Conservation (phyloP, 805 yeast species). For the Wilhelminamyces savonicus region DNA sequence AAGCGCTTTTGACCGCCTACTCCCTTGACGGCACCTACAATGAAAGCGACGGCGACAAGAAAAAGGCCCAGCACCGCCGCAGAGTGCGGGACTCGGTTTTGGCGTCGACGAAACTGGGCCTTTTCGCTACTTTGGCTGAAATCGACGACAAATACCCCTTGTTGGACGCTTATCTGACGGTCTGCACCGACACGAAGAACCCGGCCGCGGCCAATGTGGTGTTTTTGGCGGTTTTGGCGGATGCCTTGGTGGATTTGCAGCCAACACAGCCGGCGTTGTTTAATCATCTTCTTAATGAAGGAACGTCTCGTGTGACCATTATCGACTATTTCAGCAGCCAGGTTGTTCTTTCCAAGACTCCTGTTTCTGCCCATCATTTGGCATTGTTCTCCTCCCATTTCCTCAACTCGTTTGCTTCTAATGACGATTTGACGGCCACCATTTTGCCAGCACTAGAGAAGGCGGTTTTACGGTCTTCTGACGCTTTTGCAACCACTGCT, state of each 20-base stretch:
- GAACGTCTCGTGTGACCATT: conserved; percentile 6
- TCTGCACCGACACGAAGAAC: background rate
- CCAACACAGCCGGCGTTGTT: conserved; percentile 19
- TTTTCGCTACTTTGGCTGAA: conserved; percentile 5
- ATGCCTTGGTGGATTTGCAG: conserved; percentile 15
- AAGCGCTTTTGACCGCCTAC: too few species aligned
- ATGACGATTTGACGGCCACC: conserved; percentile 26
- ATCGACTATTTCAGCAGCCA: conserved; percentile 25
- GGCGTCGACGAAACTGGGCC: conserved; percentile 20
- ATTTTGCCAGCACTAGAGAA: conserved; percentile 65
- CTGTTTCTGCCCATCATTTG: conserved; percentile 31
- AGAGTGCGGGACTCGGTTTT: conserved; percentile 24
- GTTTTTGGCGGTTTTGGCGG: conserved; percentile 18
- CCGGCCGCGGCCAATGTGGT: conserved; percentile 8
- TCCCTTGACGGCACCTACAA: too few species aligned
- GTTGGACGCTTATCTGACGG: background rate
- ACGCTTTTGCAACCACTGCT: conserved; percentile 49
- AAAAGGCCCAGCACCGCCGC: conserved; percentile 5
- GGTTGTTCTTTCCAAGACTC: conserved; percentile 40
- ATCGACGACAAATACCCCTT: background rate
- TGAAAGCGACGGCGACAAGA: conserved; percentile 1
- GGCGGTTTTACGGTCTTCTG: conserved; percentile 74
- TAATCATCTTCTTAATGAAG: conserved; percentile 6
- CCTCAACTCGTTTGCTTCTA: conserved; percentile 34
- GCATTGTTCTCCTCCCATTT: conserved; percentile 35